A percentile compares a stretch with the other conserved stretches of the same genome.
phyloP scores from a whole-genome alignment of 805 yeast species.

The Lachancea sp. region DNA sequence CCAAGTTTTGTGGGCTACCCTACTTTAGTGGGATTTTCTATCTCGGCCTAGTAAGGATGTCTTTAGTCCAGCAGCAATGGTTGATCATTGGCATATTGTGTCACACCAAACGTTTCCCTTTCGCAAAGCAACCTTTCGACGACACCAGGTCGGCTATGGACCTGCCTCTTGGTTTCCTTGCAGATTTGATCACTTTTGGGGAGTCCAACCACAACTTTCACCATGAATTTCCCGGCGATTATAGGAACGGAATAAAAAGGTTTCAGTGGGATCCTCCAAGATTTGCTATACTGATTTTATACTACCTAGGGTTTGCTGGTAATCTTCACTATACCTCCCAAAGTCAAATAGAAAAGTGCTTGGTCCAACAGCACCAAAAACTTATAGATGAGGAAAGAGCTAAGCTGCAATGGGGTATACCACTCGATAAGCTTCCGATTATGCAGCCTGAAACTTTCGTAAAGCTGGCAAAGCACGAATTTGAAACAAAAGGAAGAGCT shows the following conservation, averaged over 20 bases:
- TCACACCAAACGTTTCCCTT: slow-evolving; percentile 42
- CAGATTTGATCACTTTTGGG: slow-evolving; percentile 69
- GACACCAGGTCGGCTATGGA: slow-evolving; percentile 68
- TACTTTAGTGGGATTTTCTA: slow-evolving; percentile 73
- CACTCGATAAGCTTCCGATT: slow-evolving; percentile 78
- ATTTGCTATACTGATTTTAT: slow-evolving; percentile 53
- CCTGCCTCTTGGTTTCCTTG: slow-evolving; percentile 42
- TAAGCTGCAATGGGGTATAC: slow-evolving; percentile 88
- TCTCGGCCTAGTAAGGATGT: slow-evolving; percentile 60
- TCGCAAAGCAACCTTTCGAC: slow-evolving; percentile 69
- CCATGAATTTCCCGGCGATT: slow-evolving; percentile 92
- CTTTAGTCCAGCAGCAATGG: slow-evolving; percentile 71
- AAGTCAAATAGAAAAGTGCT: slow-evolving; percentile 59
- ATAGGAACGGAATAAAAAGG: slow-evolving; percentile 65
- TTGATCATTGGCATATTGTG: slow-evolving; percentile 78
- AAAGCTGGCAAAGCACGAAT: slow-evolving; percentile 33
- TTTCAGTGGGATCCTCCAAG: slow-evolving; percentile 85
- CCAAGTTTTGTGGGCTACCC: slow-evolving; percentile 66
- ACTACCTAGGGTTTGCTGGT: slow-evolving; percentile 52
- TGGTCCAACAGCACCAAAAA: slow-evolving; percentile 78
- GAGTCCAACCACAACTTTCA: slow-evolving; percentile 92
- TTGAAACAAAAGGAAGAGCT: slow-evolving; percentile 43
- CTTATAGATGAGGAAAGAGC: slow-evolving; percentile 69
- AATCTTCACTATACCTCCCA: slow-evolving; percentile 42
- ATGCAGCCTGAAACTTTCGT: slow-evolving; percentile 49